Conservation (phyloP, 2,329 filamentous ascomycete species). For the Paradendryphiella salina region DNA sequence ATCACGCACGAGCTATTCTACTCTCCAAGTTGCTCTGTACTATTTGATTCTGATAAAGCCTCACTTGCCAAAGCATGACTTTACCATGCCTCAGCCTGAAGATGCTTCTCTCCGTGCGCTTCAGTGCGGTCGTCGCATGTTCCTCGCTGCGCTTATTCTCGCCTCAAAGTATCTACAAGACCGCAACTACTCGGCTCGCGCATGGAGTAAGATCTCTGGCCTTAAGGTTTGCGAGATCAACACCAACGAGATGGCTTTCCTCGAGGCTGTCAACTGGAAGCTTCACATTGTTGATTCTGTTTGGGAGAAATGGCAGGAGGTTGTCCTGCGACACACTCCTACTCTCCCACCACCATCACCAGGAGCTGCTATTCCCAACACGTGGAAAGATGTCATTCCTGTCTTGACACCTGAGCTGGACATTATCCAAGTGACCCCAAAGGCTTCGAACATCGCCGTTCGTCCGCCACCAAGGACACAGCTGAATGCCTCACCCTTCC, state of each 20-base stretch:
- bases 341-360: conserved; percentile 50
- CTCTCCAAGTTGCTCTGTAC: conserved; percentile 92
- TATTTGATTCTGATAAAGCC: conserved; percentile 94
- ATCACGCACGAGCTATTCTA: conserved; percentile 96
- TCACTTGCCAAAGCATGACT: conserved; percentile 79
- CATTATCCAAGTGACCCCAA: conserved; percentile 48
- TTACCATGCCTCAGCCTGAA: conserved; percentile 80
- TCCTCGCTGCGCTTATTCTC: conserved; percentile 88
- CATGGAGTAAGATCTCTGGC: conserved; percentile 99
- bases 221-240: conserved; percentile 92
- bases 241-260: conserved; percentile 91
- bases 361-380: conserved; percentile 44
- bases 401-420: conserved; percentile 62
- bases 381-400: conserved; percentile 57
- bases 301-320: conserved; percentile 92
- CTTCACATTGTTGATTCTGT: conserved; percentile 87
- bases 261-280: conserved; percentile 89
- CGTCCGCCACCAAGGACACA: conserved; percentile 32
- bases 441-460: conserved; percentile 34
- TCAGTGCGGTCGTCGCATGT: conserved; percentile 97
- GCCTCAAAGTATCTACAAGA: conserved; percentile 98
- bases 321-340: conserved; percentile 83
- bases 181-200: conserved; percentile 93
- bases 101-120: conserved; percentile 77
- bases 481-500: conserved; percentile 28